Percentiles rank a stretch among this genome's conserved stretches.
These are phyloP conservation scores for Buxus sempervirens DNA, from an alignment of 164 flowering plant species.

Conservation along the genomic window DNA sequence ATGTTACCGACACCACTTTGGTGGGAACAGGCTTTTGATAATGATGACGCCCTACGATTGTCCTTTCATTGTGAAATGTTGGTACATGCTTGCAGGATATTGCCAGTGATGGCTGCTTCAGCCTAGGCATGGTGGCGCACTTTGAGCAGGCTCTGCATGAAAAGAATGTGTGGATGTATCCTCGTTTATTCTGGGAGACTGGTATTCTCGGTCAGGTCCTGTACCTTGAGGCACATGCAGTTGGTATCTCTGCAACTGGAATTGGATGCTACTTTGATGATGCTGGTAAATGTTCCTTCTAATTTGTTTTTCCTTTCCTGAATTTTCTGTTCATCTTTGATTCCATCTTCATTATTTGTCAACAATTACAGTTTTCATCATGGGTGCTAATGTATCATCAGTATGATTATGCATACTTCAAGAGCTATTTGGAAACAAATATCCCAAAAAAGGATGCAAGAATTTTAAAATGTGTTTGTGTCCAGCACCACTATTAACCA, in stretches of 20 bases:
- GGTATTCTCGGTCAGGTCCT: slow-evolving; percentile 88
- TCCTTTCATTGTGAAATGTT: neutral
- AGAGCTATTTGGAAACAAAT: too few relatives aligned
- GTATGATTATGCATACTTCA: too few relatives aligned
- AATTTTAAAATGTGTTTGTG: too few relatives aligned
- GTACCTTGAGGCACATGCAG: slow-evolving; percentile 94
- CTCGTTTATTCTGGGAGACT: slow-evolving; percentile 94
- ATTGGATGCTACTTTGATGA: slow-evolving; percentile 96
- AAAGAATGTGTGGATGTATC: slow-evolving; percentile 79
- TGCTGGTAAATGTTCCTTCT: slow-evolving; percentile 48
- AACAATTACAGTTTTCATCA: neutral
- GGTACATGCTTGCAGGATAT: slow-evolving; percentile 58
- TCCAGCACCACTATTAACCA: too few relatives aligned
- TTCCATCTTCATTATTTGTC: neutral
- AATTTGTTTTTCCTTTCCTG: neutral
- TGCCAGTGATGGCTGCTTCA: slow-evolving; percentile 93
- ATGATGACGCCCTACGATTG: too few relatives aligned
- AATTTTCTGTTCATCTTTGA: neutral
- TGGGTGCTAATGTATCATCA: neutral
- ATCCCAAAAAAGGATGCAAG: too few relatives aligned
- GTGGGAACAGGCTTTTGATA: too few relatives aligned
- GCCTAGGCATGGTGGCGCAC: slow-evolving; percentile 92
- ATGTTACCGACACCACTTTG: too few relatives aligned
- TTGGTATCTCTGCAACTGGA: slow-evolving; percentile 94
- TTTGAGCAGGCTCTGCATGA: slow-evolving; percentile 55